Evolutionary conservation across 2,329 filamentous ascomycete genomes (phyloP).

Genomic region (Colletotrichum orchidophilum): DNA sequence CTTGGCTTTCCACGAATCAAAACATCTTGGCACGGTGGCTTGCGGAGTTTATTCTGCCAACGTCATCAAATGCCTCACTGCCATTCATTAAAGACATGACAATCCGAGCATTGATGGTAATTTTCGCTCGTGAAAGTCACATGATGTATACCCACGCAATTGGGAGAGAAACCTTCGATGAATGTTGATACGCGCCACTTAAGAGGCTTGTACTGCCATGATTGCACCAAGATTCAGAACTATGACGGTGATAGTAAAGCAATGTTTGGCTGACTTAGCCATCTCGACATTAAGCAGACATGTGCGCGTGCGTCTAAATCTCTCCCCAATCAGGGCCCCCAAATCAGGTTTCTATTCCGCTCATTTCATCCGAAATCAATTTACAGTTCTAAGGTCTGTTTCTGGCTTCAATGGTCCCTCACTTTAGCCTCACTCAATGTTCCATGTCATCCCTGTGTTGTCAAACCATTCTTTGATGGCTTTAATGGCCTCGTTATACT

Average conservation of each 20-base stretch:
- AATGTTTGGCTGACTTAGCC: no score
- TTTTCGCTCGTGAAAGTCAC: background rate
- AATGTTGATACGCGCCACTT: no score
- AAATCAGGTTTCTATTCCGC: background rate
- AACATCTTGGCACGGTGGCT: background rate
- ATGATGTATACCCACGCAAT: no score
- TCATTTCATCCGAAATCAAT: background rate
- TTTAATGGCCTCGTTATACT: conserved; percentile 55
- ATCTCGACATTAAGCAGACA: no score
- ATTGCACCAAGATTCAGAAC: no score
- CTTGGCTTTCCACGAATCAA: background rate
- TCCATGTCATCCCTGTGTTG: background rate
- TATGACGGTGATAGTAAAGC: no score
- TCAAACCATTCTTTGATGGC: conserved; percentile 50
- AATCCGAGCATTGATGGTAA: background rate
- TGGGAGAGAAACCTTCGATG: no score
- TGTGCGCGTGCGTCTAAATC: background rate
- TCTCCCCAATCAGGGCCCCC: background rate
- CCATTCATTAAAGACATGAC: background rate
- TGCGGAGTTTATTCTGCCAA: background rate
- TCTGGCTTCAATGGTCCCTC: background rate
- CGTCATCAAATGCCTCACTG: background rate
- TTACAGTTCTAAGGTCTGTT: background rate
- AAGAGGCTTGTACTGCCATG: no score
- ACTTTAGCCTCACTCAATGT: background rate